Evolutionary conservation across 2,329 filamentous ascomycete species (phyloP), one percentile per base, ranked within the genome.

Genomic region (Endocalyx cinctus): DNA sequence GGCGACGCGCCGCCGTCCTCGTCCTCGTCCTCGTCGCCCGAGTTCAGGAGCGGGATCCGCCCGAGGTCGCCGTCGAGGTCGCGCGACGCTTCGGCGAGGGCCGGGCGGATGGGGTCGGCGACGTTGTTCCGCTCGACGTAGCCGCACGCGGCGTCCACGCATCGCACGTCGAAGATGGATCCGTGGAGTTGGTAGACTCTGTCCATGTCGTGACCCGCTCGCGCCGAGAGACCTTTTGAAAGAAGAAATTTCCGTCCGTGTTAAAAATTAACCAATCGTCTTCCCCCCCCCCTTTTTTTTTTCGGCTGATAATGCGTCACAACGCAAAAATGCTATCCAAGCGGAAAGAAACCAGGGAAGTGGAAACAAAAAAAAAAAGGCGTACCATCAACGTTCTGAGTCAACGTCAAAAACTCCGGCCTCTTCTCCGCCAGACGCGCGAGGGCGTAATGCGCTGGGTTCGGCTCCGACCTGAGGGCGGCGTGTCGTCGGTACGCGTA

Each of bases 351-450:
- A 27, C 16, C 25, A 20, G 10, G 31, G 12, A 15, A 10, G 12
- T 5, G 12, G 18, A n/a, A 19, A 20, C 10, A 27, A 19, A 33
- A 16, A 16, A 33, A 32, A 33, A 30, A 23, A 14, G 26, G 25
- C 19, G 19, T 14, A 80, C 84, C 83, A 50, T 95, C 88, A 7
- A 95, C 85, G 55, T 94, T 95, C 58, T 94, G 88, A n/a, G 76
- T 84, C 42, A 95, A 54, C 10, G 84, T 87, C 30, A 88, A 54
- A 52, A 94, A 94, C 13, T 69, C 64, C 10, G 57, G 62, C 41
- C 77, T 80, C 49, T 65, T 71, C 39, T 64, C 71, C 1, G 84
- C 79, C 25, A 94, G 61, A 34, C 82, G 80, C 0, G 85, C 84
- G 17, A 95, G 68, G 1, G 88, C 87, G 45, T 76, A 74, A 52